Percentiles rank a stretch among this genome's conserved stretches.
Conservation (phyloP, 108 stramenopile species). For the Hondaea fermentalgiana region DNA sequence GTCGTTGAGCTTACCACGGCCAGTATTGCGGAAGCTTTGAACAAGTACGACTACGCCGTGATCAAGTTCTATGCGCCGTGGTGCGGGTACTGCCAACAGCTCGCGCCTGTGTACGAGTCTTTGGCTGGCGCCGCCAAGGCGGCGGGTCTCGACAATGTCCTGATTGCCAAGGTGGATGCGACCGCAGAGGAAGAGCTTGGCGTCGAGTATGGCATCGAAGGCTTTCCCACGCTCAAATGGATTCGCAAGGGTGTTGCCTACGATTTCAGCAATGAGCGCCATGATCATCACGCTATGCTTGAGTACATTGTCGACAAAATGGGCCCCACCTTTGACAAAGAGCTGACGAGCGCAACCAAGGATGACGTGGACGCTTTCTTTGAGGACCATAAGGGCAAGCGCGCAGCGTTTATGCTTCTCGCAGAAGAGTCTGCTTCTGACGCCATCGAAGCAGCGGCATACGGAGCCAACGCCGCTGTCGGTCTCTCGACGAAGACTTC, state of each 20-base stretch:
- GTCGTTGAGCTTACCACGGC: slow-evolving; percentile 40
- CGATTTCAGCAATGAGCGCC: not conserved
- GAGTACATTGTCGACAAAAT: not conserved
- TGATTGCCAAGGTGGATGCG: slow-evolving; percentile 57
- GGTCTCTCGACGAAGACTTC: not conserved
- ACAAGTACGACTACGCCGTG: slow-evolving; percentile 47
- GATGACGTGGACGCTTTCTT: not conserved
- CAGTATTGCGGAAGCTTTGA: slow-evolving; percentile 18
- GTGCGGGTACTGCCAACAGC: slow-evolving; percentile 62
- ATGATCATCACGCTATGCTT: not conserved
- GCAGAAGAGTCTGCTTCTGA: not conserved
- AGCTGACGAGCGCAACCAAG: not conserved
- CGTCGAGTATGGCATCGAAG: slow-evolving; percentile 35
- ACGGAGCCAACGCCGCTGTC: not conserved
- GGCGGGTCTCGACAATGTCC: not conserved
- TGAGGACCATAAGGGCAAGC: not conserved
- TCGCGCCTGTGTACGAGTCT: slow-evolving; percentile 49
- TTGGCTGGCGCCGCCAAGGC: slow-evolving; percentile 26
- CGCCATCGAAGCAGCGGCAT: not conserved
- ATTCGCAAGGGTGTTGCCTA: slow-evolving; percentile 27
- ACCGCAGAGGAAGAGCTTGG: slow-evolving; percentile 51
- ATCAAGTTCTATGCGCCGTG: slow-evolving; percentile 66
- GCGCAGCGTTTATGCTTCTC: not conserved
- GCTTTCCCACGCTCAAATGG: slow-evolving; percentile 55
- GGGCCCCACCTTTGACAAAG: not conserved